Evolutionary conservation across 73 alveolate species (phyloP), one percentile per base, ranked within the genome.

Genomic region (Uronychia binucleata): DNA sequence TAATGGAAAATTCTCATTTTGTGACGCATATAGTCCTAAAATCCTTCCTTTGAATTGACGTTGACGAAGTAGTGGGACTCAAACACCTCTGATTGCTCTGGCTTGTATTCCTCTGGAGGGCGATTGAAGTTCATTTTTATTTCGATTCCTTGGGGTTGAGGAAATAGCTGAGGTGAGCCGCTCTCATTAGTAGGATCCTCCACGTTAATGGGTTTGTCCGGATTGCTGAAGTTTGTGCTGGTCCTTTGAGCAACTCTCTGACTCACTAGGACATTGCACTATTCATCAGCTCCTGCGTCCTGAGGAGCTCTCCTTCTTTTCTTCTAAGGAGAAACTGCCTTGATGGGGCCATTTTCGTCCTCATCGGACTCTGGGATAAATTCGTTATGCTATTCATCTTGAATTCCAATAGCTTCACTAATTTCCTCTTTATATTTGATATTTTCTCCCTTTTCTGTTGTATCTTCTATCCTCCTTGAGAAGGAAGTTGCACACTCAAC

Each of bases 31-130:
- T 75, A 67, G n/a, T 86, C 95, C 26, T 74, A 31, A 74, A 89
- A 89, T 31, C 95, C 95, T 35, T 78, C 80, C 79, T 84, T 89
- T 0, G 95, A 78, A 29, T 80, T 89, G 28, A 89, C 90, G 79
- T 89, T 75, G 19, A 81, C 79, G 25, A 81, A 27, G n/a, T 81
- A 74, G 27, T 31, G 34, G 60, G 77, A 30, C 58, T 81, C 88
- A 58, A 58, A 81, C 5, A 46, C 46, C 1, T 30, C 57, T 8
- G 86, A 79, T 1, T 57, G 31, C 0, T 33, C 58, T 30, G 58
- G 28, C 0, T 1, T 25, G 26, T 79, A 30, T 26, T 79, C 34
- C 30, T 27, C 34, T 0, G 29, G 59, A 25, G 34, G 77, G 34
- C 8, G 26, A 29, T 79, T 30, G 58, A 46, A 46, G 19, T 46